Percentiles rank a stretch among this genome's conserved stretches.
These are phyloP conservation scores for Pezicula carpinea DNA, from an alignment of 2,329 filamentous ascomycete species.

Conservation along the genomic window DNA sequence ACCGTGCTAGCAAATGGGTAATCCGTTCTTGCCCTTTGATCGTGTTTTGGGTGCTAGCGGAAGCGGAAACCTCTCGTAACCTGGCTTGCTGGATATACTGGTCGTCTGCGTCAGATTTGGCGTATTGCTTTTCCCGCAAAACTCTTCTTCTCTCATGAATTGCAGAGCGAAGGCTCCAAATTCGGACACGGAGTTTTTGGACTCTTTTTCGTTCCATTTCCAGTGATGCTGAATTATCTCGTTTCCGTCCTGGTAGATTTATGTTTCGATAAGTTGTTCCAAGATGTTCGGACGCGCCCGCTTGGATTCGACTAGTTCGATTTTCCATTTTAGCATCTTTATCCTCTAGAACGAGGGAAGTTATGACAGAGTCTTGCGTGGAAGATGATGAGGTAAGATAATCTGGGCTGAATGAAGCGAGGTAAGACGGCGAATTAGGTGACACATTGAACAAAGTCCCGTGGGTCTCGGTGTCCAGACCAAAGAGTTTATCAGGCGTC, in stretches of 20 bases:
- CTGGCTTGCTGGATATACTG: slow-evolving; percentile 6
- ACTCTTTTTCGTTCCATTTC: slow-evolving; percentile 1
- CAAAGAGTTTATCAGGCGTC: not conserved
- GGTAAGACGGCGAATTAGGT: not conserved
- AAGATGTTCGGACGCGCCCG: no score
- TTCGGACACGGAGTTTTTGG: not conserved
- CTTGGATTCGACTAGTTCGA: no score
- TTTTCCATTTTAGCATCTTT: no score
- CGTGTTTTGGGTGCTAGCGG: not conserved
- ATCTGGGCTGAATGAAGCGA: no score
- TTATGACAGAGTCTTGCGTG: no score
- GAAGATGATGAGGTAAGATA: no score
- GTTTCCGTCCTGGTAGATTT: not conserved
- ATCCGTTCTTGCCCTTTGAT: slow-evolving; percentile 2
- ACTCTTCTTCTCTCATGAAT: slow-evolving; percentile 5
- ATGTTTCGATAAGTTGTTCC: not conserved
- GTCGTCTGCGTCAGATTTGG: slow-evolving; percentile 9
- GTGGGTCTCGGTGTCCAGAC: no score
- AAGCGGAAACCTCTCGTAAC: not conserved
- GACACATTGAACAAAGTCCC: not conserved
- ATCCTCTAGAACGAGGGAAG: no score
- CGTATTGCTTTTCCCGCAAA: slow-evolving; percentile 3
- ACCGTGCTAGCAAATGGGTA: not conserved
- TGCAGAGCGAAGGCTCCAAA: slow-evolving; percentile 3
- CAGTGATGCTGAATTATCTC: not conserved